Percentiles rank a stretch among this genome's conserved stretches.
These are phyloP conservation scores for Acorus calamus DNA, from an alignment of 106 monocot species.

Conservation along the genomic window DNA sequence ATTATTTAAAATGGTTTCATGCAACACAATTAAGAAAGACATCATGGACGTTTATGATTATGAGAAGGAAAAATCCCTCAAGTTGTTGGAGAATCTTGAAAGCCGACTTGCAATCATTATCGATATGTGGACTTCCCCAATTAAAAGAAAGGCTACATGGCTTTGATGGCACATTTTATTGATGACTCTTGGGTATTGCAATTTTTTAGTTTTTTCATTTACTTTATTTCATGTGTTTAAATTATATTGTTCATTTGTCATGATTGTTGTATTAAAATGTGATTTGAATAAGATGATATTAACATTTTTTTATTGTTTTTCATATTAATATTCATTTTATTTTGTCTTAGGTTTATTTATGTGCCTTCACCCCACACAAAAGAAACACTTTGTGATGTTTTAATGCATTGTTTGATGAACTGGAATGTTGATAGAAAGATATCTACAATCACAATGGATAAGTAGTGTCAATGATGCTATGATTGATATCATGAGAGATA, in stretches of 20 bases:
- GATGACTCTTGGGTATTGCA: not conserved
- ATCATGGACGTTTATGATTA: not conserved
- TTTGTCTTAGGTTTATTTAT: slow-evolving; percentile 9
- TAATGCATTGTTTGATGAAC: slow-evolving; percentile 2
- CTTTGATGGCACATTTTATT: not conserved
- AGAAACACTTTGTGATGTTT: slow-evolving; percentile 2
- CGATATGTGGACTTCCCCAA: slow-evolving; percentile 4
- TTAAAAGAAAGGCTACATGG: slow-evolving; percentile 2
- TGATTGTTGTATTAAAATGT: no score
- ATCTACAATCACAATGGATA: slow-evolving; percentile 7
- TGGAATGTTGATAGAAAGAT: slow-evolving; percentile 22
- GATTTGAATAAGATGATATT: not conserved
- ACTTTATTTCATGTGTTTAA: no score
- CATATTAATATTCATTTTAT: not conserved
- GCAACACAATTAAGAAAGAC: slow-evolving; percentile 2
- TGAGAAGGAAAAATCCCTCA: not conserved
- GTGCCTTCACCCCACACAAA: slow-evolving; percentile 13
- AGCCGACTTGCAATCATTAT: not conserved
- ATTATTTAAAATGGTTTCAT: not conserved
- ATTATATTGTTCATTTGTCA: no score
- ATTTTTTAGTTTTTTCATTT: not conserved
- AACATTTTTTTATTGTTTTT: not conserved
- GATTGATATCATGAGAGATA: not conserved
- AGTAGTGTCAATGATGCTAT: slow-evolving; percentile 4
- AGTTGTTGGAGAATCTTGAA: not conserved